Conservation (phyloP, 495 filamentous ascomycete genomes). For the Trichocladium uniseriatum region DNA sequence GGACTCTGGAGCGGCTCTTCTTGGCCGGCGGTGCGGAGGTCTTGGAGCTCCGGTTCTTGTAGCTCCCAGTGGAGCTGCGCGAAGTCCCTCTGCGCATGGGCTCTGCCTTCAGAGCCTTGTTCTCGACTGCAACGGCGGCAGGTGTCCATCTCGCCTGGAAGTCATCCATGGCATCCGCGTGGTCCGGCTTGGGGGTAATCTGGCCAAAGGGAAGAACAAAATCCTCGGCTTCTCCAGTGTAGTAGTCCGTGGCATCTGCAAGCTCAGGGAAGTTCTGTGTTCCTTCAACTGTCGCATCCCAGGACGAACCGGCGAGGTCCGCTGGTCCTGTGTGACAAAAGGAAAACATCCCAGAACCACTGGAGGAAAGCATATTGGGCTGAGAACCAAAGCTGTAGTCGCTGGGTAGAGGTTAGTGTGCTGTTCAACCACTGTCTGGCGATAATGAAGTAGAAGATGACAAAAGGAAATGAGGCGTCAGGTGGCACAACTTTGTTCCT, state of each 20-base stretch:
- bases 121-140: constrained; percentile 23
- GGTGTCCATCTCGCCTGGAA: constrained; percentile 36
- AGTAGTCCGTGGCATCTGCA: constrained; percentile 26
- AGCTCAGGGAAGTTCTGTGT: constrained; percentile 44
- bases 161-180: constrained; percentile 37
- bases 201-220: constrained; percentile 41
- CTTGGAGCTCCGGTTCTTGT: constrained; percentile 40
- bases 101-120: constrained; percentile 32
- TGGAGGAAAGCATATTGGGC: constrained; percentile 39
- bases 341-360: constrained; percentile 42
- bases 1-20: constrained; percentile 37
- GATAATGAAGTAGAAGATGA: constrained; percentile 15
- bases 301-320: constrained; percentile 41
- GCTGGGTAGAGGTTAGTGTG: constrained; percentile 44
- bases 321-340: constrained; percentile 46
- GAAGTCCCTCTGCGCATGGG: constrained; percentile 41
- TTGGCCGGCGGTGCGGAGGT: constrained; percentile 26
- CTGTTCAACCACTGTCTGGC: constrained; percentile 29
- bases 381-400: constrained; percentile 43
- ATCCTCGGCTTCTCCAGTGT: constrained; percentile 39
- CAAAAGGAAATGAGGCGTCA: constrained; percentile 25
- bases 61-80: constrained; percentile 38
- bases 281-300: constrained; percentile 44
- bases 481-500: constrained; percentile 45
- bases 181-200: constrained; percentile 42